phyloP scores from a whole-genome alignment of 1,284 basidiomycete genomes.

The Microstroma glucosiphilum region DNA sequence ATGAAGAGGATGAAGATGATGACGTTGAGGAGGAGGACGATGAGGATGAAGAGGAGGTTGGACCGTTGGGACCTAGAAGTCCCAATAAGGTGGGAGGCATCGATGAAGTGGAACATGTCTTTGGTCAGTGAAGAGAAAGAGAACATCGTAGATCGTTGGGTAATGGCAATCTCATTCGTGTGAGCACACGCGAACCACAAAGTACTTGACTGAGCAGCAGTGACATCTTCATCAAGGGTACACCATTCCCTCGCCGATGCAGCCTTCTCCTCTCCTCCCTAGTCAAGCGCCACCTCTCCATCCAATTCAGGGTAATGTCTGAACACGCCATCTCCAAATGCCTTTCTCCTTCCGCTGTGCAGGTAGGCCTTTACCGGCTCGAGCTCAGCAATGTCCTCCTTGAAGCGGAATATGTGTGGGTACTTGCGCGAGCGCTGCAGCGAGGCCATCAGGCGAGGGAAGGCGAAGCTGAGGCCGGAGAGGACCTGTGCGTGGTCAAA shows the following conservation, averaged over 20 bases:
- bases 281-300: constrained; percentile 18
- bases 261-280: too few relatives aligned
- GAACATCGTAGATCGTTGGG: too few relatives aligned
- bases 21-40: constrained; percentile 21
- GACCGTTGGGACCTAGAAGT: constrained; percentile 12
- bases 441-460: constrained; percentile 53
- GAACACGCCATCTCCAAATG: constrained; percentile 52
- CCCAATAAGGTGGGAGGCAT: constrained; percentile 40
- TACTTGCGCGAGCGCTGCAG: constrained; percentile 17
- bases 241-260: too few relatives aligned
- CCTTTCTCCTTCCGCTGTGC: constrained; percentile 49
- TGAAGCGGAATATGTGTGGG: neutral
- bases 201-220: neutral
- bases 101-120: constrained; percentile 23
- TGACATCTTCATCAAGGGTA: neutral
- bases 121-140: neutral
- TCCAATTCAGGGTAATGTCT: constrained; percentile 57
- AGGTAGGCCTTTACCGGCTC: constrained; percentile 54
- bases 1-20: constrained; percentile 23
- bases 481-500: constrained; percentile 24
- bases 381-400: neutral
- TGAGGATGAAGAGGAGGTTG: constrained; percentile 21
- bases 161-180: too few relatives aligned
- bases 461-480: constrained; percentile 55
- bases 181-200: neutral